phyloP scores from a whole-genome alignment of 163 green algal genomes.

The Coccomyxa subellipsoidea region DNA sequence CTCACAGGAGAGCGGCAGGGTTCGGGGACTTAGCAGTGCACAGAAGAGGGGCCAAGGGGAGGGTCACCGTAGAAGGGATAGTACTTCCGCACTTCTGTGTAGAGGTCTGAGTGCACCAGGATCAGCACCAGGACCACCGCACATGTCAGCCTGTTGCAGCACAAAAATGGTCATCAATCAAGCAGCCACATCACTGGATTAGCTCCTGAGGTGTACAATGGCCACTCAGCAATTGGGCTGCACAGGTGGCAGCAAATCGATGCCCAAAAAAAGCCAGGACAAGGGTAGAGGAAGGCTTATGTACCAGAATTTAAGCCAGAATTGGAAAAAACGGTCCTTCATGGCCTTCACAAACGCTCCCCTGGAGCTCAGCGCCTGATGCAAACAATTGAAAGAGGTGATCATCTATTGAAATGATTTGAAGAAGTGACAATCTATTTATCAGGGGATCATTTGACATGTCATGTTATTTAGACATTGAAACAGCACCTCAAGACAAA shows the following conservation, averaged over 20 bases:
- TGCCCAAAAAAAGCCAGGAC: too few relatives aligned
- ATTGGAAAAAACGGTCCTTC: conserved; percentile 19
- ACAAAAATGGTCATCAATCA: not conserved
- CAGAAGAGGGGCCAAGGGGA: too few relatives aligned
- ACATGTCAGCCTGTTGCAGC: not conserved
- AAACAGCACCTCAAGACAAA: too few relatives aligned
- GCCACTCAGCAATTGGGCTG: not conserved
- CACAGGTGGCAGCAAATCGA: too few relatives aligned
- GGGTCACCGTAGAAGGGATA: not conserved
- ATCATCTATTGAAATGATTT: too few relatives aligned
- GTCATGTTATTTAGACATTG: too few relatives aligned
- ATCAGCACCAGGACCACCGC: not conserved
- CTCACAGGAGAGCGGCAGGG: too few relatives aligned
- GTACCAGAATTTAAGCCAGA: conserved; percentile 24
- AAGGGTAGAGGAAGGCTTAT: not conserved
- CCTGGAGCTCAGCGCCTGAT: too few relatives aligned
- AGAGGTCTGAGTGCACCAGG: not conserved
- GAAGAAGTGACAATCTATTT: too few relatives aligned
- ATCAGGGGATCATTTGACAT: too few relatives aligned
- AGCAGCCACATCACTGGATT: not conserved
- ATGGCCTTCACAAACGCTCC: not conserved
- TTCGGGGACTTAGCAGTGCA: too few relatives aligned
- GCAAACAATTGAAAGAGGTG: not conserved
- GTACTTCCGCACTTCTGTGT: not conserved
- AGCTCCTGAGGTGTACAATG: too few relatives aligned